Base-by-base conservation (phyloP, 177 flowering plant species). In the Tripterygium wilfordii region DNA sequence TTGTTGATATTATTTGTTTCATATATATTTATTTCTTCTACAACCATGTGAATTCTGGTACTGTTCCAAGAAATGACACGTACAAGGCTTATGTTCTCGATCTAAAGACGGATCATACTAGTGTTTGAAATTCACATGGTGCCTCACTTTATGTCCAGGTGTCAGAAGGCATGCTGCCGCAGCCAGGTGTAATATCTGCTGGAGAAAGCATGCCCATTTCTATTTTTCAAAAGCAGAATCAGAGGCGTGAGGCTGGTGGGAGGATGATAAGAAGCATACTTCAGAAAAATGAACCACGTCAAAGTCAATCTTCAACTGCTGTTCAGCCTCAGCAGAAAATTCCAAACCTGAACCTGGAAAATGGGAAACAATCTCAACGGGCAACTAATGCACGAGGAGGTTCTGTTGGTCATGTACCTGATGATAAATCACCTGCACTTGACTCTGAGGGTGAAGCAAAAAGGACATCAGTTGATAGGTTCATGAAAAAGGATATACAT, bases 211-310 rank as follows among this genome's bases (percentile, higher is more conserved):
- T n/a, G n/a, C n/a, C n/a, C n/a, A n/a, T n/a, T 46, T 53, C 64
- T 38, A 20, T 43, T 38, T 36, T 43, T 38, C 23, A 35, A 30
- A 53, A 49, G 30, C 53, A 60, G 25, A 52, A 33, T 24, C 51
- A 29, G 9, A 60, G 52, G 33, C 51, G 53, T 29, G 63, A 60
- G 42, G 42, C 48, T 53, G 39, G 58, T 48, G 53, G 53, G 33
- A 53, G 38, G 43, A 26, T 60, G 42, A 53, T 60, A 41, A 53
- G 48, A 35, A 47, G 48, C 42, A 46, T 53, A 18, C 64, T 60
- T 33, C 25, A 40, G 29, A 48, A 41, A 24, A 52, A 60, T 41
- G 64, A 60, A 16, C 18, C 43, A n/a, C 56, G 27, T 8, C 65
- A 43, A 33, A 36, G 48, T 27, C 61, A 56, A 10, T 28, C 43